Base-by-base conservation (phyloP, 2,329 filamentous ascomycete genomes). In the Calonectria crousiana region DNA sequence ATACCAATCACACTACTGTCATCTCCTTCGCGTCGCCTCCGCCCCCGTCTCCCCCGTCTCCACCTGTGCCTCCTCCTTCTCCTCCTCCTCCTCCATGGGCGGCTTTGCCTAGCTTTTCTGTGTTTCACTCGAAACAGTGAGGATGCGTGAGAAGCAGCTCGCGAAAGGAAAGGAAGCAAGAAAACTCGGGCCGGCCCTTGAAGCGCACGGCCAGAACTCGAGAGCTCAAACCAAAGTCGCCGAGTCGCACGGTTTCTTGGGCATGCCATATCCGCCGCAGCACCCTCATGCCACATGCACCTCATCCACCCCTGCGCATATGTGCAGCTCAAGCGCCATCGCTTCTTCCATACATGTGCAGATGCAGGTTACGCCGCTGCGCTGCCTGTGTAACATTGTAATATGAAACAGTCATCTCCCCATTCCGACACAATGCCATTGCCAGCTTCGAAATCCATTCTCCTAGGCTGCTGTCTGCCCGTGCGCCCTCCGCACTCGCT, bases 1-100 rank as follows among this genome's bases (percentile, higher is more conserved):
- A 80, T 80, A 52, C 77, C 77, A 76, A 70, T 52, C 52, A 68
- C 64, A 53, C 44, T 64, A 74, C 73, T 68, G 72, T 71, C 68
- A 36, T 41, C 58, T 69, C 53, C 32, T 62, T 41, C 30, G 56
- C n/a, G 34, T 28, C 23, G 34, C 14, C 56, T 62, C 56, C 56
- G 36, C 34, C 56, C 53, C 56, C 56, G 34, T 38, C 34, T 36
- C 32, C 62, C 38, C 65, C 23, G 38, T 67, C 49, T 38, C 70
- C 65, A 41, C 65, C 52, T 41, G 47, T 58, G 36, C 51, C 64
- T 65, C 65, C 30, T 74, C 32, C 32, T n/a, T 36, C 36, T 38
- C 36, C 36, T 38, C 36, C 41, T 30, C 51, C 23, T 30, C 53
- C 47, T 30, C 60, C 16, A 56, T 28, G 14, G 23, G 5, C 30